These are phyloP conservation scores for Pisolithus microcarpus DNA, from an alignment of 768 basidiomycete species.

Conservation along the genomic window DNA sequence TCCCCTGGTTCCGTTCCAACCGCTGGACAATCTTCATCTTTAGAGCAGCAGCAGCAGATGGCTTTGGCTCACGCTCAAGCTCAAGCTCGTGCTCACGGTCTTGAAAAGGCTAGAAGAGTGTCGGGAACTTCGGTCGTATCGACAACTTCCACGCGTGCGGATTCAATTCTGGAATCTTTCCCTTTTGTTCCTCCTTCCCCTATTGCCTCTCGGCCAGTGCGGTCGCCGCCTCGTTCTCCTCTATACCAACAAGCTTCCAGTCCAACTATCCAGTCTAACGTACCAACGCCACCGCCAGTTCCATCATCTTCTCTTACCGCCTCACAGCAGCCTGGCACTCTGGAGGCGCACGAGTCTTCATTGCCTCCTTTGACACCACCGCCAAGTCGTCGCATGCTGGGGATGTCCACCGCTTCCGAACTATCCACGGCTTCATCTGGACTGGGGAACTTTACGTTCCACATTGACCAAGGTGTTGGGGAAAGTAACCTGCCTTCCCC, in stretches of 20 bases:
- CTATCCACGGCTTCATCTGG: conserved; percentile 72
- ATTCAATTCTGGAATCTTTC: conserved; percentile 82
- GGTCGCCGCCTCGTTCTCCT: conserved; percentile 72
- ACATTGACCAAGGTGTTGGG: conserved; percentile 60
- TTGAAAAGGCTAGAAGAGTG: conserved; percentile 40
- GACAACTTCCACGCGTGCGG: conserved; percentile 64
- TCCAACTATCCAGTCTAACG: conserved; percentile 8
- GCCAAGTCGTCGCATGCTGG: conserved; percentile 55
- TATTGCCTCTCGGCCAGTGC: conserved; percentile 71
- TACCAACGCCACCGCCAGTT: conserved; percentile 5
- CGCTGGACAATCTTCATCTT: conserved; percentile 19
- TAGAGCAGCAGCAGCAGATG: conserved; percentile 64
- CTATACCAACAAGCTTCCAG: conserved; percentile 51
- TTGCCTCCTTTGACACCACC: conserved; percentile 34
- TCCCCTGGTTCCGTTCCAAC: conserved; percentile 34
- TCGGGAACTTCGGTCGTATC: conserved; percentile 64
- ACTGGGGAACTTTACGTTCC: conserved; percentile 82
- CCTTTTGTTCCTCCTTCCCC: conserved; percentile 87
- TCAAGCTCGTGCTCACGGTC: conserved; percentile 47
- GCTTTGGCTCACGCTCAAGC: conserved; percentile 58
- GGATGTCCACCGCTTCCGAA: conserved; percentile 71
- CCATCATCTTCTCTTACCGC: neutral
- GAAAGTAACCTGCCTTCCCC: conserved; percentile 31
- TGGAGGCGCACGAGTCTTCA: conserved; percentile 28
- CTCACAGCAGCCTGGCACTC: conserved; percentile 1